phyloP scores from a whole-genome alignment of 2,329 filamentous ascomycete species.

The Aphanocladium album region DNA sequence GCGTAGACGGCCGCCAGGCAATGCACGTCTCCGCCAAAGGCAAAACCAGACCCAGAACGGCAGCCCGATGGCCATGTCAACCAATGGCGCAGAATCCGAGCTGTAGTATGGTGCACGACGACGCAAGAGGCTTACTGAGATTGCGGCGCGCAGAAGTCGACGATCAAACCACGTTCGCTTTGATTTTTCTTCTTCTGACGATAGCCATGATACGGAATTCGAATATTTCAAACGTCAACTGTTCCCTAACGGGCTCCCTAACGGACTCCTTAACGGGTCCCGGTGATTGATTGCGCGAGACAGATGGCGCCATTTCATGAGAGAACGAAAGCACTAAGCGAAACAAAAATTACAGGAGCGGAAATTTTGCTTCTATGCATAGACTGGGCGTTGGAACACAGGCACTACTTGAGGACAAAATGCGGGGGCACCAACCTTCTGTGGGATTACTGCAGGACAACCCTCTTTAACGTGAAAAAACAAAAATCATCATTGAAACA shows the following conservation, averaged over 20 bases:
- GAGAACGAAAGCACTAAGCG: not conserved
- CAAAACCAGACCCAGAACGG: conserved; percentile 50
- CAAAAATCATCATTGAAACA: conserved; percentile 2
- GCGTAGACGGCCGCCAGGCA: conserved; percentile 40
- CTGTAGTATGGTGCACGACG: conserved; percentile 31
- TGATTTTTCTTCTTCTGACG: not conserved
- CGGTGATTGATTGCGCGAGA: not conserved
- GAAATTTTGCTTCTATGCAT: conserved; percentile 11
- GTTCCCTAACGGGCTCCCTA: too few relatives aligned
- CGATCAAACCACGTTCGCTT: not conserved
- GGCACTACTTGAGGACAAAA: not conserved
- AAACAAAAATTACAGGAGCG: conserved; percentile 1
- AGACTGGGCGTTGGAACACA: conserved; percentile 9
- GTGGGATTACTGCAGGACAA: not conserved
- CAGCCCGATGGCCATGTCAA: conserved; percentile 52
- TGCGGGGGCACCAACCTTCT: not conserved
- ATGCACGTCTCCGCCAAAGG: conserved; percentile 36
- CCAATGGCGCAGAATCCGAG: conserved; percentile 54
- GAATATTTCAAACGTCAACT: too few relatives aligned
- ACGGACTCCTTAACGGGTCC: too few relatives aligned
- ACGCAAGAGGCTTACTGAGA: conserved; percentile 8
- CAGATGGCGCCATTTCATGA: not conserved
- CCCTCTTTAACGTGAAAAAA: not conserved
- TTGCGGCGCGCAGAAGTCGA: not conserved
- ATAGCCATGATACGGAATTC: too few relatives aligned